Evolutionary conservation across 169 alveolate species (phyloP).

Genomic region (Amoebophrya sp.): DNA sequence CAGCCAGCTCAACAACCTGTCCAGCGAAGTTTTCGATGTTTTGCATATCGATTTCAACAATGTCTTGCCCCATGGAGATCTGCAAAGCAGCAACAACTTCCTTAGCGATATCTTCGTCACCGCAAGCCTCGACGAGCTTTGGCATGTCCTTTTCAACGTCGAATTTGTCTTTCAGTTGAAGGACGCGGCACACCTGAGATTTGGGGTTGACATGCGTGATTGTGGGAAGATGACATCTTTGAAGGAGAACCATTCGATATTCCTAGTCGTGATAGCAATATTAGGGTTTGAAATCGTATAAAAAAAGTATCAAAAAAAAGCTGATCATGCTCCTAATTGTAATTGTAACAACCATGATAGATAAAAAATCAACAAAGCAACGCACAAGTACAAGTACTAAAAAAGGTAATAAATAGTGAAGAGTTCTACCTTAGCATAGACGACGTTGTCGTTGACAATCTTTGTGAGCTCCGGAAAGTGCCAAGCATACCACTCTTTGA

Average conservation of each 20-base stretch:
- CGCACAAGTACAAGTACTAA: neutral
- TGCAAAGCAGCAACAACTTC: slow-evolving; percentile 76
- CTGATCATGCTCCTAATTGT: neutral
- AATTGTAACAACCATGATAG: neutral
- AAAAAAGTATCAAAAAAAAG: neutral
- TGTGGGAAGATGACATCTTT: too few relatives aligned
- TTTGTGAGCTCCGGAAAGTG: slow-evolving; percentile 98
- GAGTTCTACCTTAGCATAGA: slow-evolving; percentile 69
- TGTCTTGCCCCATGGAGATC: slow-evolving; percentile 91
- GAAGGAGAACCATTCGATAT: neutral
- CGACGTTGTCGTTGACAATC: slow-evolving; percentile 88
- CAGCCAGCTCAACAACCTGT: slow-evolving; percentile 46
- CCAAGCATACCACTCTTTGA: slow-evolving; percentile 98
- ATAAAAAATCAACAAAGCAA: neutral
- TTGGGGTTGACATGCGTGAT: too few relatives aligned
- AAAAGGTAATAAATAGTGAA: neutral
- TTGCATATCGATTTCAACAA: slow-evolving; percentile 78
- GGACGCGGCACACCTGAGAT: slow-evolving; percentile 62
- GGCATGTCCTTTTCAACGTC: slow-evolving; percentile 55
- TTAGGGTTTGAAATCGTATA: neutral
- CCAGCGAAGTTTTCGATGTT: slow-evolving; percentile 81
- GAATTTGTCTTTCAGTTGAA: slow-evolving; percentile 65
- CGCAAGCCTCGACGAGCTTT: slow-evolving; percentile 66
- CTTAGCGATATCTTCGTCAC: slow-evolving; percentile 78
- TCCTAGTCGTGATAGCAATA: neutral